Base-by-base conservation (phyloP, 495 filamentous ascomycete genomes). In the Wilcoxina mikolae region DNA sequence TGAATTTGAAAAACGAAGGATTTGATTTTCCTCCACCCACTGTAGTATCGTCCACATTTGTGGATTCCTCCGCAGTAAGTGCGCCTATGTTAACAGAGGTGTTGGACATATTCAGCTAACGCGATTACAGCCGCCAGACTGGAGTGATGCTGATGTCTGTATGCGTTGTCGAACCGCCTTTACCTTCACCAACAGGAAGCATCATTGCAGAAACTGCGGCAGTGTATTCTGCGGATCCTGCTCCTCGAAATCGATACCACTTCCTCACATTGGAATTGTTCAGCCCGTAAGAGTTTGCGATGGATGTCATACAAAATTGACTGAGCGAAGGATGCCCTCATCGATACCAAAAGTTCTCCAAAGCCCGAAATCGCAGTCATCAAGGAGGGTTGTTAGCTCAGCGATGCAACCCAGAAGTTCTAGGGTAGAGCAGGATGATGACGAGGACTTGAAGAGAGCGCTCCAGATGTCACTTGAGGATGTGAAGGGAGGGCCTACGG, bases 391-490 rank as follows among this genome's bases (percentile, higher is more conserved):
- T 22, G 17, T 66, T 1, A 57, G 57, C 25, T 55, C 70, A 31
- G 63, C 72, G 9, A 93, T 96, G 88, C 87, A 96, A 61, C 93
- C 91, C 39, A 82, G 91, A 41, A 81, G 78, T 60, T 86, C 87
- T 20, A 77, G 87, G 56, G 82, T 88, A 11, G 79, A 84, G 47
- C 83, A 90, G 44, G 84, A 89, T 55, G 95, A 93, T 62, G 91
- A 98, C 64, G 90, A 95, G 56, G 91, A 98, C 69, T 72, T 98
- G 27, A 93, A 94, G 63, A 81, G 79, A 59, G 91, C 91, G 3
- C 67, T 98, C 50, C 83, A 94, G 51, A 95, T 98, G 89, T 96
- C 91, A 59, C 71, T 98, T 25, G 91, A 96, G 59, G 91, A 98
- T 56, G 85, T 86, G 28, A 82, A 84, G 64, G 80, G 77, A 35